Base-by-base conservation (phyloP, 78 protist genomes). In the Diacronema lutheri region DNA sequence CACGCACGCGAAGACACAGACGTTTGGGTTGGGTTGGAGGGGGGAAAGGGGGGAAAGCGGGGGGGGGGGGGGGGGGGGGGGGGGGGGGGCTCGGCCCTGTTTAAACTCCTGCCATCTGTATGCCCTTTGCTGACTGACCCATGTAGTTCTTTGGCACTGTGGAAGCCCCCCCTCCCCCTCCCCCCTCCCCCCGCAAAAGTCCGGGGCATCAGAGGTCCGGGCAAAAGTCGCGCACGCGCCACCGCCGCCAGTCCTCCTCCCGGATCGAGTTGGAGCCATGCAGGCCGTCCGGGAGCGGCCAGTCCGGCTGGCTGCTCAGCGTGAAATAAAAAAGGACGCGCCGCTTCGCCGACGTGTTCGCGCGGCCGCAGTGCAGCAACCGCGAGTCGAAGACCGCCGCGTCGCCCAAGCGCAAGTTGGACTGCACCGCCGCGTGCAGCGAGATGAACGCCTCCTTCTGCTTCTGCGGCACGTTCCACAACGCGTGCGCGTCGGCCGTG, bases 241-340 rank as follows among this genome's bases (percentile, higher is more conserved):
- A 60, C 10, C 10, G 21, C 26, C 65, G 26, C 29, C 29, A 12
- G 65, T 60, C 65, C 21, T 19, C 35, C 10, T 4, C 65, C 10
- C 21, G 21, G 65, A 60, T 60, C 35, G 65, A 60, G 44, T 66
- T 66, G 73, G 73, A 66, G 73, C 73, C 73, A 44, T 66, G 73
- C 25, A 66, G 73, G 38, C 73, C 73, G 50, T 35, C 44, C 25
- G 73, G 73, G n/a, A 66, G 73, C 9, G 73, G 73, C 73, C 73
- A 66, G 41, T 66, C 44, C 44, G 10, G 50, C 73, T 66, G 73
- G 20, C 1, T 5, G 73, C 40, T n/a, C 25, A 66, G 73, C 50
- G 73, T 66, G 73, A 66, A 66, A 23, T 66, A 66, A 44, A 66
- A 66, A 44, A 66, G 73, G 41, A 66, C 44, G 11, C 73, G 73